Base-by-base conservation (phyloP, 108 stramenopile species). In the Discostella stelligeroides region DNA sequence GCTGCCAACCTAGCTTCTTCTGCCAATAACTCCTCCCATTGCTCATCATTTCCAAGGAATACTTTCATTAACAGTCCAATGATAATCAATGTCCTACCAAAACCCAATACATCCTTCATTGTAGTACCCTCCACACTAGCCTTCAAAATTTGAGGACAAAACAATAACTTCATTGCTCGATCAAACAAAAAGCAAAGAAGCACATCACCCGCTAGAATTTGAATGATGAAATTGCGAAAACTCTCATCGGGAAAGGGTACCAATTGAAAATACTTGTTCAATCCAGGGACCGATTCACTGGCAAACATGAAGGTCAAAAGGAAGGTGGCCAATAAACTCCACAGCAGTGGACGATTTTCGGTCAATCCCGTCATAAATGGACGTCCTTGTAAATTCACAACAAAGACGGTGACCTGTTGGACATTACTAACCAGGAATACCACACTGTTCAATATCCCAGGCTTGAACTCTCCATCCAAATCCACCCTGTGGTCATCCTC, bases 321-420 rank as follows among this genome's bases (percentile, higher is more conserved):
- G 41, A 92, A 92, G 1, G 96, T 93, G 28, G 88, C 91, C n/a
- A 92, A 67, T 45, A 98, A 79, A 79, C 95, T 96, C 84, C 89
- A 97, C 13, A 98, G 77, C 28, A 98, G 86, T 15, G 98, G 94
- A 14, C 85, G 84, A 73, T 99, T 98, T 73, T 98, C 97, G 7
- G 92, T 84, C 61, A 99, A 70, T n/a, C 98, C 98, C 1, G 88
- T 95, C 98, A 99, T 99, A 82, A 97, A 99, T 11, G 98, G 98
- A 12, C 94, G 80, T 15, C 98, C 98, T 87, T 99, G 98, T 25
- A 97, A 86, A 70, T 98, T 98, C 38, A 98, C 98, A 51, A 99
- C 92, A 81, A 98, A 97, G 23, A 99, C 98, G 12, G 94, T 92
- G 34, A 98, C 97, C 72, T 95, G 92, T 78, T 98, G 98, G 7